A percentile compares a stretch with the other conserved stretches of the same genome.
phyloP scores from a whole-genome alignment of 768 basidiomycete species.

The Auricularia sp. region DNA sequence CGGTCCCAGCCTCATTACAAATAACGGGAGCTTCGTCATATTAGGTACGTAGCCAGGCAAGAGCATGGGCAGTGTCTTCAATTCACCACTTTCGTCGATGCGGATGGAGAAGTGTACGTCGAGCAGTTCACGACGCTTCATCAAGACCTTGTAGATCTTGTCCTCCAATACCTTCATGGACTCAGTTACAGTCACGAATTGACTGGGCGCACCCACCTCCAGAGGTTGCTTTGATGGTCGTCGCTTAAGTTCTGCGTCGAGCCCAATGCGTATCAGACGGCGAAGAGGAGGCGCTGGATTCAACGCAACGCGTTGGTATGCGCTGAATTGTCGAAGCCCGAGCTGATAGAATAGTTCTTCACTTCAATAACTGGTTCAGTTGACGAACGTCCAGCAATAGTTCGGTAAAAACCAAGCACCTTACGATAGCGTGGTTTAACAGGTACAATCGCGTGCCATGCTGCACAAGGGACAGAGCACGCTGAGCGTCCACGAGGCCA shows the following conservation, averaged over 20 bases:
- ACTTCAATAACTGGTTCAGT: constrained; percentile 26
- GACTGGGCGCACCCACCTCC: not conserved
- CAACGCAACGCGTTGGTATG: constrained; percentile 62
- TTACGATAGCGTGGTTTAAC: constrained; percentile 72
- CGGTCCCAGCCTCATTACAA: constrained; percentile 87
- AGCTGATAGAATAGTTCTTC: constrained; percentile 96
- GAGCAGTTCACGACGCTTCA: constrained; percentile 68
- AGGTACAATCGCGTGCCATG: constrained; percentile 82
- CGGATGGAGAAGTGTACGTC: constrained; percentile 80
- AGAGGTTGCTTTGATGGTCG: not conserved
- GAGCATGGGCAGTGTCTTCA: constrained; percentile 75
- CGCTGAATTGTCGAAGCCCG: constrained; percentile 82
- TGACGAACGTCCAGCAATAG: too few species aligned
- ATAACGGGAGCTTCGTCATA: constrained; percentile 78
- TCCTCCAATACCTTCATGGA: not conserved
- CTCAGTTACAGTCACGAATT: not conserved
- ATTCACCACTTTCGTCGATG: constrained; percentile 52
- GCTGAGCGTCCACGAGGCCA: constrained; percentile 71
- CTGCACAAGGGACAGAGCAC: constrained; percentile 75
- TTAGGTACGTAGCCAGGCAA: constrained; percentile 85
- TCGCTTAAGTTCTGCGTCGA: constrained; percentile 41
- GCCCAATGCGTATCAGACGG: constrained; percentile 65
- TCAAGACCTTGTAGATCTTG: constrained; percentile 48
- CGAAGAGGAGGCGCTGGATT: constrained; percentile 72
- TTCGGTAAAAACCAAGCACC: constrained; percentile 41